A percentile compares a stretch with the other conserved stretches of the same genome.
phyloP scores from a whole-genome alignment of 2,329 filamentous ascomycete species.

The Exophiala oligosperma region DNA sequence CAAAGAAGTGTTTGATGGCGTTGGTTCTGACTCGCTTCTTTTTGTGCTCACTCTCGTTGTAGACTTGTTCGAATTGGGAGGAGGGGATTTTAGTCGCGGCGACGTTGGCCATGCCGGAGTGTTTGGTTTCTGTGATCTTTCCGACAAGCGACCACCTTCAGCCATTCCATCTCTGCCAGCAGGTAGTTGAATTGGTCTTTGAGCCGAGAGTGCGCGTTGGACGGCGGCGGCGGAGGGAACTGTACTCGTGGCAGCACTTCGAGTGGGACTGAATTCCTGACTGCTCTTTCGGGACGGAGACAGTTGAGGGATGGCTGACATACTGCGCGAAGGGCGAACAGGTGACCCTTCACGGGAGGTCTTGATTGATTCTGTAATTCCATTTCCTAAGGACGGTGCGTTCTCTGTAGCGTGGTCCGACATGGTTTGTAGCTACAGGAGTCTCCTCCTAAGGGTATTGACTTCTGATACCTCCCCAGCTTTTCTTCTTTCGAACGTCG shows the following conservation, averaged over 20 bases:
- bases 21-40: conserved; percentile 47
- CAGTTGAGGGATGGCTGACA: conserved; percentile 32
- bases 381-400: conserved; percentile 6
- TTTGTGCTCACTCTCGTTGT: conserved; percentile 40
- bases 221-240: conserved; percentile 63
- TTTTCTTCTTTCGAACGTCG: conserved; percentile 7
- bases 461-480: conserved; percentile 5
- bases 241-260: conserved; percentile 41
- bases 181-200: conserved; percentile 64
- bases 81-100: conserved; percentile 74
- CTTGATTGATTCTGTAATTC: conserved; percentile 7
- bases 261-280: conserved; percentile 64
- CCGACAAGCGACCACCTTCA: conserved; percentile 65
- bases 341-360: conserved; percentile 21
- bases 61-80: conserved; percentile 58
- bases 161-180: conserved; percentile 62
- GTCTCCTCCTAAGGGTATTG: conserved; percentile 1
- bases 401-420: conserved; percentile 13
- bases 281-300: conserved; percentile 66
- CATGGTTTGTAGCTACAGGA: conserved; percentile 7
- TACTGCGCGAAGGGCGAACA: conserved; percentile 21
- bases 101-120: conserved; percentile 74
- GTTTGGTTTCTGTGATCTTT: conserved; percentile 54
- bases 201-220: conserved; percentile 67
- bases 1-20: conserved; percentile 54